These are phyloP conservation scores for Nakazawaea peltata DNA, from an alignment of 805 yeast species.

Conservation along the genomic window DNA sequence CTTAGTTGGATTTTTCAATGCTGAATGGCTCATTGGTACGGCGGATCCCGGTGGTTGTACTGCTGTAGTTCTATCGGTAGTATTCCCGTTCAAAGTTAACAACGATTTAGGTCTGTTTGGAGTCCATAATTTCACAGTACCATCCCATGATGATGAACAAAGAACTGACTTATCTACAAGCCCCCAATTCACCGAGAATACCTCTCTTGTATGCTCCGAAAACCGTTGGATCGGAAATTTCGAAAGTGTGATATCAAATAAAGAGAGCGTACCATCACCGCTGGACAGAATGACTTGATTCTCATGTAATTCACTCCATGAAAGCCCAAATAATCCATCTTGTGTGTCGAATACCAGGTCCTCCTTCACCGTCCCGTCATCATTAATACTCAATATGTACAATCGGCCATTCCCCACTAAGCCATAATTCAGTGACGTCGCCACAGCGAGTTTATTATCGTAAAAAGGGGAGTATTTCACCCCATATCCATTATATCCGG, in stretches of 20 bases:
- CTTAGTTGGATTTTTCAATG: constrained; percentile 19
- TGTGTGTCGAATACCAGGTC: constrained; percentile 75
- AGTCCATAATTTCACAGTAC: constrained; percentile 73
- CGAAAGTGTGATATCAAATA: constrained; percentile 66
- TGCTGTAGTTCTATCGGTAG: neutral
- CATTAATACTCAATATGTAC: constrained; percentile 58
- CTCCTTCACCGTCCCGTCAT: constrained; percentile 51
- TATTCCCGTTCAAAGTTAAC: constrained; percentile 38
- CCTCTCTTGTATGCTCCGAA: constrained; percentile 57
- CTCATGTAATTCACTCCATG: constrained; percentile 90
- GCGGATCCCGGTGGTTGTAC: neutral
- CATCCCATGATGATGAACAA: constrained; percentile 89
- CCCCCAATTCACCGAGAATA: constrained; percentile 29
- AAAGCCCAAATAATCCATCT: constrained; percentile 80
- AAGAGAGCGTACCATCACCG: constrained; percentile 84
- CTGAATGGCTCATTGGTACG: constrained; percentile 12
- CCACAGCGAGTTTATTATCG: constrained; percentile 85
- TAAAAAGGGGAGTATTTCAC: constrained; percentile 87
- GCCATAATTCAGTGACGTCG: constrained; percentile 88
- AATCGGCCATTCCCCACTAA: constrained; percentile 90
- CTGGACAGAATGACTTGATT: constrained; percentile 76
- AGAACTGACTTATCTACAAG: constrained; percentile 43
- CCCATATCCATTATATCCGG: constrained; percentile 80
- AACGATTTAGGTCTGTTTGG: constrained; percentile 52
- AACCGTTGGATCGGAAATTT: constrained; percentile 68